phyloP scores from a whole-genome alignment of 768 basidiomycete species.

The Boletellus ananas region DNA sequence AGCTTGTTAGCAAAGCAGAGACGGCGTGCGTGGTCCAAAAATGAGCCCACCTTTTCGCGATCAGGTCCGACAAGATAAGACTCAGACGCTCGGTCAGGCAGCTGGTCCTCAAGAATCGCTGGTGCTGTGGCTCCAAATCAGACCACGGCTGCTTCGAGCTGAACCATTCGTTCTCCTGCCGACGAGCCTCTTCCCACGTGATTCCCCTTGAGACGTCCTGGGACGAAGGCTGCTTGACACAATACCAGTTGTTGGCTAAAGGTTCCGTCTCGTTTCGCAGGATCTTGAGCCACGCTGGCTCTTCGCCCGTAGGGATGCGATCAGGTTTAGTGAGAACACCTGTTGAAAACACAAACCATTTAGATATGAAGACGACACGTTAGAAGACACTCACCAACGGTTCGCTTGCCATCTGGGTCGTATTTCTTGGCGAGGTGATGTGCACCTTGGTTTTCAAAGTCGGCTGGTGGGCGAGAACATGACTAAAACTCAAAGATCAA shows the following conservation, averaged over 20 bases:
- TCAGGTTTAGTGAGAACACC: slow-evolving; percentile 64
- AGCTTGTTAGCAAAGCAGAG: not conserved
- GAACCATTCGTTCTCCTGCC: slow-evolving; percentile 56
- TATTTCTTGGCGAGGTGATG: slow-evolving; percentile 57
- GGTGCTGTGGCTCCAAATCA: slow-evolving; percentile 46
- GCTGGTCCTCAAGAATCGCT: slow-evolving; percentile 51
- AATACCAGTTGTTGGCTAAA: slow-evolving; percentile 31
- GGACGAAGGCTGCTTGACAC: slow-evolving; percentile 39
- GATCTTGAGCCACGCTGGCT: slow-evolving; percentile 48
- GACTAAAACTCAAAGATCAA: slow-evolving; percentile 32
- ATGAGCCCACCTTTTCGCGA: slow-evolving; percentile 50
- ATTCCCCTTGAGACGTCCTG: slow-evolving; percentile 21
- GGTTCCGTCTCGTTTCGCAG: slow-evolving; percentile 49
- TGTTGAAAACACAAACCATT: not conserved
- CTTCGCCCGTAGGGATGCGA: slow-evolving; percentile 37
- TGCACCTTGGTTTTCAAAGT: slow-evolving; percentile 78
- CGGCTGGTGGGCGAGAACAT: slow-evolving; percentile 47
- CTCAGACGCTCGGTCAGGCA: slow-evolving; percentile 59
- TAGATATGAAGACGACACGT: slow-evolving; percentile 46
- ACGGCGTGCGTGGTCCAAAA: not conserved
- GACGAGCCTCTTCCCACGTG: slow-evolving; percentile 58
- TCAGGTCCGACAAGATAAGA: slow-evolving; percentile 56
- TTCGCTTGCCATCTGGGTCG: slow-evolving; percentile 62
- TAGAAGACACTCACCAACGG: slow-evolving; percentile 54
- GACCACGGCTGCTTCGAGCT: slow-evolving; percentile 50